Evolutionary conservation across 169 alveolate species (phyloP), one percentile per base, ranked within the genome.

Genomic region (Eimeria mitis): DNA sequence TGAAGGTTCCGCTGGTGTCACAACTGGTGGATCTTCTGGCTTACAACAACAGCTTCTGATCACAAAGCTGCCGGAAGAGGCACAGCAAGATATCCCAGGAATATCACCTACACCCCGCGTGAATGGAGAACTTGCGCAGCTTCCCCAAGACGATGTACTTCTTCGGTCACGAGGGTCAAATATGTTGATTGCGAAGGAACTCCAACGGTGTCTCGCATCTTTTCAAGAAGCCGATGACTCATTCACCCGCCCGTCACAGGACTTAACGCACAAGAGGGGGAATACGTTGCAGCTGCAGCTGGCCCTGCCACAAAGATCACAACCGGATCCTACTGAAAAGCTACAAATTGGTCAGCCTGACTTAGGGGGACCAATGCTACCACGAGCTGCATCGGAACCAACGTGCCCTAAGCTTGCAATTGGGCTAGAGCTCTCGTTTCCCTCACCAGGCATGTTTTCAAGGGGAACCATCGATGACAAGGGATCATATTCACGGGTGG

Each of bases 351-450:
- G 34, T 61, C 65, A 37, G 63, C 21, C 14, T n/a, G 63, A 61
- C 5, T 16, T 52, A n/a, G 81, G 42, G 21, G 63, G 83, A 13
- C 91, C 71, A 61, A 44, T 40, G 40, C 65, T 63, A 42, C 94
- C 94, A 28, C 61, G 49, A 65, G 81, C 68, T 44, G n/a, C 31
- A 61, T 44, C 83, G 5, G 68, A 37, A n/a, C 44, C n/a, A 28
- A 7, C 83, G 54, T 87, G 54, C 65, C 59, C 54, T 14, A 87
- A 63, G 63, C 52, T 75, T 42, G 63, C 81, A 37, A 49, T 75
- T 28, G 81, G 71, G 54, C 70, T 87, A 68, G 71, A 54, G 52
- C 75, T 42, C 40, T 59, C 71, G 61, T n/a, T 84, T 61, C 91
- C 59, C 3, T 84, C 75, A 40, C 91, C 91, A 23, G 75, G 42